These are phyloP conservation scores for Lactarius hatsudake DNA, from an alignment of 768 basidiomycete species.

Conservation along the genomic window DNA sequence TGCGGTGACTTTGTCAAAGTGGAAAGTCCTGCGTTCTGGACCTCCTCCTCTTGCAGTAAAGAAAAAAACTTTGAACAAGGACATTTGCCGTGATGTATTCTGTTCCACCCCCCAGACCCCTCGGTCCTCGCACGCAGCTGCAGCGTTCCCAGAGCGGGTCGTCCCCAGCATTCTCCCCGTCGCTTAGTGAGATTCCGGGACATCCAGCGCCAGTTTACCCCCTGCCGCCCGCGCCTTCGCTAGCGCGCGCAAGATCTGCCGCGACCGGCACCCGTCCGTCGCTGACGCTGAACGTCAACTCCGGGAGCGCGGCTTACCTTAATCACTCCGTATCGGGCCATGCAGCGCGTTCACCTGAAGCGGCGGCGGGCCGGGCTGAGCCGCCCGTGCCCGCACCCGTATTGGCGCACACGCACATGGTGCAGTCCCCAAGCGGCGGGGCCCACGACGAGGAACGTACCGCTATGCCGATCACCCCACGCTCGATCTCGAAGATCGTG, in stretches of 20 bases:
- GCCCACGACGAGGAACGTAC: conserved; percentile 7
- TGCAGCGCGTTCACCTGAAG: background rate
- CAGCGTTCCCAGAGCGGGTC: conserved; percentile 15
- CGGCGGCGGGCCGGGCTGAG: background rate
- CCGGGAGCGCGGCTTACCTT: conserved; percentile 4
- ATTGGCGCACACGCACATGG: background rate
- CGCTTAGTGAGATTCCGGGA: background rate
- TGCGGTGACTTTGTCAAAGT: background rate
- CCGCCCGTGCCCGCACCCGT: background rate
- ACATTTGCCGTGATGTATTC: background rate
- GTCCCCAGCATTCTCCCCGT: background rate
- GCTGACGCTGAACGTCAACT: conserved; percentile 10
- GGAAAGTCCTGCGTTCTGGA: background rate
- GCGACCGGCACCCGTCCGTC: conserved; percentile 8
- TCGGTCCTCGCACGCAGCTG: conserved; percentile 15
- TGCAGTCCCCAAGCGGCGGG: background rate
- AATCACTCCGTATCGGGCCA: background rate
- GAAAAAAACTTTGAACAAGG: background rate
- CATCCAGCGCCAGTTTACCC: background rate
- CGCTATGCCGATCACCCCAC: conserved; percentile 17
- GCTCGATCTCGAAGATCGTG: conserved; percentile 22
- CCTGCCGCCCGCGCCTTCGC: background rate
- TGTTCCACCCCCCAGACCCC: conserved; percentile 7
- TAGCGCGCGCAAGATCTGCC: conserved; percentile 10
- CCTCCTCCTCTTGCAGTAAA: background rate